Base-by-base conservation (phyloP, 176 grass and related monocot genomes). In the Oryza rufipogon region DNA sequence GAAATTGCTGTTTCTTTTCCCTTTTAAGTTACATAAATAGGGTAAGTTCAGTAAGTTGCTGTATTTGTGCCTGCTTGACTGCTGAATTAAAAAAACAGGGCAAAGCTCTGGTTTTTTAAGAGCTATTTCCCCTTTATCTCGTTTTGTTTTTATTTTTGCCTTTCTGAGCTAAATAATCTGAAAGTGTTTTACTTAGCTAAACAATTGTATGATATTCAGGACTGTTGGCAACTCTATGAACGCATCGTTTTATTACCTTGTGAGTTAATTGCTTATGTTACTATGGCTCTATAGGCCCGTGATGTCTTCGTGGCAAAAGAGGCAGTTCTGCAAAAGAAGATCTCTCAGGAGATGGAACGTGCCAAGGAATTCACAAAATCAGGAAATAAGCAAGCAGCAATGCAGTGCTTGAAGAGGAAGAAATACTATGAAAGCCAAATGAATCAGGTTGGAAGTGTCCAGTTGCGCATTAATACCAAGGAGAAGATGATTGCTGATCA, bases 341-440 rank as follows among this genome's bases (percentile, higher is more conserved):
- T 98, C 73, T 91, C 91, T 69, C 86, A 86, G 54, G 95, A 98
- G 76, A 76, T 91, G 66, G 91, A 95, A 68, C 71, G 95, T 51
- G 95, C 92, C 41, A 98, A 95, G 56, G 85, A 90, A 81, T 95
- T 95, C 20, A 85, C 82, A 19, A 93, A 87, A 89, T 77, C 87
- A 51, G 90, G 83, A 78, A 98, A 98, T 64, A 95, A 91, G 68
- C 88, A 91, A 87, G 92, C 92, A n/a, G 87, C 87, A 80, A 84
- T 91, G 67, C 86, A 95, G 60, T 98, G 95, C 75, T 75, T 98
- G 77, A 98, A 98, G 75, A 95, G 92, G 87, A 98, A 98, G 64
- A 98, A 56, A 38, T 98, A 93, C 82, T 98, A 95, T 42, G 92
- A 93, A 86, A 86, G 84, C 54, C 88, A 98, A 79, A 88, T 98